Evolutionary conservation across 768 basidiomycete genomes (phyloP).

Genomic region (Kwoniella sp.): DNA sequence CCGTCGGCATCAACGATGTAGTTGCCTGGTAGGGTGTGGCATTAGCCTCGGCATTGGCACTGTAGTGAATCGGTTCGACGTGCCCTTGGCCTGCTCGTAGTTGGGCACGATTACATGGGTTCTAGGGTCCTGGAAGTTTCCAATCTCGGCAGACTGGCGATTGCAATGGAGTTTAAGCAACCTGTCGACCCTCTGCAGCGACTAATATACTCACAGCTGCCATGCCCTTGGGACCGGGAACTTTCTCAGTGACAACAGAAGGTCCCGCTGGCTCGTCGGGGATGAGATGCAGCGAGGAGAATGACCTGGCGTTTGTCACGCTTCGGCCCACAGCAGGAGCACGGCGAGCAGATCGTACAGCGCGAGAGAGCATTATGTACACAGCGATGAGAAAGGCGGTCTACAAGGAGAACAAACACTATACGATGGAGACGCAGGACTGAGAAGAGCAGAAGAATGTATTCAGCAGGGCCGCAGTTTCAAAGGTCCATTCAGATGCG

Average conservation of each 20-base stretch:
- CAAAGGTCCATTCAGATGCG: no score
- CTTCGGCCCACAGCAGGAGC: background rate
- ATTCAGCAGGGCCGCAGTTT: no score
- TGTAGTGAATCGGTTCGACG: background rate
- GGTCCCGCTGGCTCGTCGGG: constrained; percentile 11
- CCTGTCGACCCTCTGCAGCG: no score
- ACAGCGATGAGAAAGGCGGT: background rate
- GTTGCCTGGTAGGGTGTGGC: constrained; percentile 38
- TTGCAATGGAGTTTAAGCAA: no score
- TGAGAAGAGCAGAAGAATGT: background rate
- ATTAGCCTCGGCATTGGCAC: background rate
- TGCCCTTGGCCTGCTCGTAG: constrained; percentile 40
- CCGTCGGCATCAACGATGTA: constrained; percentile 53
- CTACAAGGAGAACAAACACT: background rate
- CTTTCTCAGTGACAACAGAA: constrained; percentile 13
- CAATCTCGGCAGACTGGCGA: no score
- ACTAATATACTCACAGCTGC: constrained; percentile 3
- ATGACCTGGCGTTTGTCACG: background rate
- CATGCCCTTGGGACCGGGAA: constrained; percentile 12
- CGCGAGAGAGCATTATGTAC: constrained; percentile 10
- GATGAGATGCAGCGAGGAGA: constrained; percentile 14
- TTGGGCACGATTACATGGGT: constrained; percentile 44
- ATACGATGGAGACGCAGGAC: background rate
- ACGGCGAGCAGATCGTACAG: background rate
- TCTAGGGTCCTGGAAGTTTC: constrained; percentile 40